Evolutionary conservation across 2,329 filamentous ascomycete species (phyloP).

Genomic region (Paracorniculantispora psalliotae): DNA sequence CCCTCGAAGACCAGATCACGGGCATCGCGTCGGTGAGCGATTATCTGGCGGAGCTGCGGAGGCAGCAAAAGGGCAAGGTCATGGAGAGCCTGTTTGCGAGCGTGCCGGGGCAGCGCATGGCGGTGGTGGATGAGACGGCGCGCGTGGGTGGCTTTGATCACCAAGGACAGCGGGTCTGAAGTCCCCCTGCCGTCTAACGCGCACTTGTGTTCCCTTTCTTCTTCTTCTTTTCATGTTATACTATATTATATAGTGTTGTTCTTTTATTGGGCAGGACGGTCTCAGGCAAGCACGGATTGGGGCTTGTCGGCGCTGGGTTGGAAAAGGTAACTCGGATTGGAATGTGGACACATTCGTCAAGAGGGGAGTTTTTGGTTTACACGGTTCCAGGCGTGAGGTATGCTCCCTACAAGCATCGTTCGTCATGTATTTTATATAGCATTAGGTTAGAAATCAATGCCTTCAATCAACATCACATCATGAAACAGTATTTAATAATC

Average conservation of each 20-base stretch:
- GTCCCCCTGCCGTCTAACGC: too few relatives aligned
- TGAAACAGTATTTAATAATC: neutral
- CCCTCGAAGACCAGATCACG: conserved; percentile 78
- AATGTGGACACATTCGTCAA: too few relatives aligned
- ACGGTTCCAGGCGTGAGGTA: neutral
- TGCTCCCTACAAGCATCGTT: neutral
- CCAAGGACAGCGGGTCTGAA: neutral
- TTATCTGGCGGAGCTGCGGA: conserved; percentile 69
- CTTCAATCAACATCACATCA: neutral
- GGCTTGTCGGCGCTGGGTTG: too few relatives aligned
- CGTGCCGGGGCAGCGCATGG: conserved; percentile 19
- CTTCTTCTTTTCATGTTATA: neutral
- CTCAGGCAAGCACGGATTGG: too few relatives aligned
- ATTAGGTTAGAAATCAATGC: neutral
- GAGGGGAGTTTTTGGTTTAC: too few relatives aligned
- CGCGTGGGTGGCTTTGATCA: neutral
- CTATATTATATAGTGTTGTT: too few relatives aligned
- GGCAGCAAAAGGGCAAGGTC: conserved; percentile 76
- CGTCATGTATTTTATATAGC: neutral
- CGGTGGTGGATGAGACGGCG: neutral
- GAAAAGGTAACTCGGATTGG: too few relatives aligned
- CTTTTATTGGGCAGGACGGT: too few relatives aligned
- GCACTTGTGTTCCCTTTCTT: too few relatives aligned
- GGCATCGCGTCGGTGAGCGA: conserved; percentile 76
- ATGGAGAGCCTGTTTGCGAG: conserved; percentile 72